Base-by-base conservation (phyloP, 2,329 filamentous ascomycete species). In the Dactylonectria macrodidyma region DNA sequence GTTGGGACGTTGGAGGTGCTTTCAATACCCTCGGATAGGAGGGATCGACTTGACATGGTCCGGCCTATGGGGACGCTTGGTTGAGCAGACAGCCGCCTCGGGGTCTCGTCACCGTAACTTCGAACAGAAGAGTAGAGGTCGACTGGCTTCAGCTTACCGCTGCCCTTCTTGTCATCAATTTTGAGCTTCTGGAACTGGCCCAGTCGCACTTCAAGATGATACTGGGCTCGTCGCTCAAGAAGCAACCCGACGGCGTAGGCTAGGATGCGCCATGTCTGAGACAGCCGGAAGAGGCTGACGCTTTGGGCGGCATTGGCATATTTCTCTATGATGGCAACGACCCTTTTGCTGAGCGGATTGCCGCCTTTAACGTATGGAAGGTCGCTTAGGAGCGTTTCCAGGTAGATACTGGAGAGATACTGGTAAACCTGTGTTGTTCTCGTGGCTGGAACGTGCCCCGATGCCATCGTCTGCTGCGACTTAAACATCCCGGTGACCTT, bases 1-100 rank as follows among this genome's bases (percentile, higher is more conserved):
- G 89, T 92, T 2, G 88, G 82, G 30, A 89, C 84, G 67, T 90
- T 90, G 1, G 89, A 91, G 7, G 88, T 90, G 75, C 87, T 91
- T 67, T 90, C 89, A 22, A 89, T 83, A 63, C 90, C 89, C 62
- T 88, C 84, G 0, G 87, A 79, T 0, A 89, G 80, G 3, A 89
- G 78, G 0, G 87, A 88, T 30, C 83, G 83, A 12, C 80, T 78
- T 1, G 74, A 72, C 11, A 77, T 58, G 24, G 81, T 80, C 38
- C 80, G 79, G 56, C 74, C 24, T 73, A 78, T 59, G 74, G 80
- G 24, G 76, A 78, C 69, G 48, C 72, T 72, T 34, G 76, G 67
- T 46, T 80, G 75, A 3, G 71, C 60, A 22, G 77, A 76, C 5
- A 75, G 66, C 34, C 76, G 78, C 30, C 82, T 76, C 1, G 83